Evolutionary conservation across 352 stramenopile species (phyloP).

Genomic region (Phytophthora pistaciae): DNA sequence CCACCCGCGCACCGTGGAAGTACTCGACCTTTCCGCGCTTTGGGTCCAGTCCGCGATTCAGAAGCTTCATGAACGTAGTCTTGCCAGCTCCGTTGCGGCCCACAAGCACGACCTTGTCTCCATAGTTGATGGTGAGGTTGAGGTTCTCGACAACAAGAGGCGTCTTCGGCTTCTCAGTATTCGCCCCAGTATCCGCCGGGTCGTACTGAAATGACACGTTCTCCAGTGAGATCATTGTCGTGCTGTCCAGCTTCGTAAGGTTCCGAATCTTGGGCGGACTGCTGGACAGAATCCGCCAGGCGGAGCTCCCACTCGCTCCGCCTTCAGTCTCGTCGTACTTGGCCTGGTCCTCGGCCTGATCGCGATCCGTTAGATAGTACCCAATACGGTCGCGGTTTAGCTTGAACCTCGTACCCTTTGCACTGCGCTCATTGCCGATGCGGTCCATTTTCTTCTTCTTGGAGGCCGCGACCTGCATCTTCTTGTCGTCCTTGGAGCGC

Average conservation of each 20-base stretch:
- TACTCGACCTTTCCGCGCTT: conserved; percentile 52
- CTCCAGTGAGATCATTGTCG: conserved; percentile 64
- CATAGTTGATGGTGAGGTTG: conserved; percentile 80
- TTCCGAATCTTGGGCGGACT: conserved; percentile 67
- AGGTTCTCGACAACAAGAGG: conserved; percentile 69
- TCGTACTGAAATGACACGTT: conserved; percentile 64
- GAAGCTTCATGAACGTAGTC: conserved; percentile 95
- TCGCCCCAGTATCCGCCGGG: not conserved
- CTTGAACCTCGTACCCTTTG: conserved; percentile 67
- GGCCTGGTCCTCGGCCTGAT: conserved; percentile 49
- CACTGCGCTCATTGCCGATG: conserved; percentile 59
- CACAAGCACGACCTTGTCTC: conserved; percentile 88
- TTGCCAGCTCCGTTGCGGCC: conserved; percentile 90
- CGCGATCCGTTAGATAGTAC: conserved; percentile 45
- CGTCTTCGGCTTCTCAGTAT: conserved; percentile 16
- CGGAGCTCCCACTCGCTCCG: conserved; percentile 27
- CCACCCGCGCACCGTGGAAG: conserved; percentile 58
- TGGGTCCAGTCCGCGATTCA: conserved; percentile 82
- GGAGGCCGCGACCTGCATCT: conserved; percentile 64
- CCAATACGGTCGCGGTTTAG: conserved; percentile 60
- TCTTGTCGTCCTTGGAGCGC: conserved; percentile 68
- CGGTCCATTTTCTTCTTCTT: conserved; percentile 81
- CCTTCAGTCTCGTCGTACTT: conserved; percentile 52
- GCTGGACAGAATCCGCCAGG: conserved; percentile 55
- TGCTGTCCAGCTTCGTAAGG: conserved; percentile 52